Evolutionary conservation across 495 filamentous ascomycete genomes (phyloP), one percentile per base, ranked within the genome.

Genomic region (Xylaria venustula): DNA sequence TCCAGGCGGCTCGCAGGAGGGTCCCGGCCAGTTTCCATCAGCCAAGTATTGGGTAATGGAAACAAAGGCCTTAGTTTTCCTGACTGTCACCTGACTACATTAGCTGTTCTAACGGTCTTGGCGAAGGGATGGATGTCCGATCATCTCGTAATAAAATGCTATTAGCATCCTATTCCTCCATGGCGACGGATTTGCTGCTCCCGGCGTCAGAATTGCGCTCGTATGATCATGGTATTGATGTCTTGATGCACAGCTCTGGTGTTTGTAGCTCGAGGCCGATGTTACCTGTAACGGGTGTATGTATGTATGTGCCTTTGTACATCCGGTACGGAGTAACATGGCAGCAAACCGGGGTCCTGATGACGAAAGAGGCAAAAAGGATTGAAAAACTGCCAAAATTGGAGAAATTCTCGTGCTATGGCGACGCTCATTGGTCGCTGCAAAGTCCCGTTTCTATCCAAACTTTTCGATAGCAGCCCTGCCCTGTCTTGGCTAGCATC

Each of bases 1-100:
- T 52, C 32, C 47, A 37, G 42, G 58, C 58, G 50, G 58, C 50
- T 47, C 41, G 49, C 50, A 19, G 28, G 58, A 57, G 52, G 59
- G 60, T 42, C 52, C 3, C 26, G 36, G 0, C 5, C 28, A 44
- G 53, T 50, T 67, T 68, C 60, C 67, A 66, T 70, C 60, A 62
- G 59, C 53, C 57, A 72, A 61, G 54, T 61, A 76, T 76, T 74
- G 67, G 46, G 71, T 76, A 76, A 75, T 74, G 52, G 56, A 75
- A 75, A 74, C 64, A 58, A 64, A 65, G 63, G 66, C 30, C 32
- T 37, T 12, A 65, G 63, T 65, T 64, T 69, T 68, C 64, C 64
- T 68, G 66, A 63, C 66, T 65, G 70, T 76, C 73, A 76, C 69
- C 65, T 76, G 73, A 71, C 41, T 54, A 64, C 50, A 44, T 57